phyloP scores from a whole-genome alignment of 441 rosid genomes.

The Arabidopsis hybrid region DNA sequence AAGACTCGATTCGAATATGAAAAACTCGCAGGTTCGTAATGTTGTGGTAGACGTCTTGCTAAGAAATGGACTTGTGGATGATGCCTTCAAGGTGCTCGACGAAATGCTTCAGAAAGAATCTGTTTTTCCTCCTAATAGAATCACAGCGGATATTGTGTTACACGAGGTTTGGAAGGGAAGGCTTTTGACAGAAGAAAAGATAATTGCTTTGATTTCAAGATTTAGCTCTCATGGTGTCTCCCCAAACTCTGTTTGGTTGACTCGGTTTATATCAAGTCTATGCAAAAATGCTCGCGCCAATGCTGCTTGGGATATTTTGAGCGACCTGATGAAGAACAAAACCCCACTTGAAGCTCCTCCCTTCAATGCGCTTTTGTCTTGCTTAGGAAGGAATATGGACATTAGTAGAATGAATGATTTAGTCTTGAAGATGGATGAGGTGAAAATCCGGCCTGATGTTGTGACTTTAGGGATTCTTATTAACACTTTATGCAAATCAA shows the following conservation, averaged over 20 bases:
- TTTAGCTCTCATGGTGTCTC: constrained; percentile 56
- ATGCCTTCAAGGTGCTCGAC: constrained; percentile 80
- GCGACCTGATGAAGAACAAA: constrained; percentile 53
- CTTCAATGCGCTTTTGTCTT: constrained; percentile 69
- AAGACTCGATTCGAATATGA: constrained; percentile 46
- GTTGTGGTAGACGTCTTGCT: constrained; percentile 47
- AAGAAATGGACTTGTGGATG: constrained; percentile 46
- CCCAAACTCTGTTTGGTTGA: constrained; percentile 55
- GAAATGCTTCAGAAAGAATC: constrained; percentile 70
- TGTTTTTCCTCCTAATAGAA: constrained; percentile 51
- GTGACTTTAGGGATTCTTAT: constrained; percentile 72
- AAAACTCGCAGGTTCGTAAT: constrained; percentile 56
- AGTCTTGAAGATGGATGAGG: constrained; percentile 63
- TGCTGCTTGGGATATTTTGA: constrained; percentile 61
- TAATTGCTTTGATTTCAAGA: constrained; percentile 50
- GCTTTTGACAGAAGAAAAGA: constrained; percentile 46
- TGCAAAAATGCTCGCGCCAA: constrained; percentile 50
- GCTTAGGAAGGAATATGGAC: constrained; percentile 59
- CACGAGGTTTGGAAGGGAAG: constrained; percentile 45
- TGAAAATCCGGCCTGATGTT: constrained; percentile 54
- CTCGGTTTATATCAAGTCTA: constrained; percentile 53
- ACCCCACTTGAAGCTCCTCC: constrained; percentile 53
- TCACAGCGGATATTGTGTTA: constrained; percentile 58
- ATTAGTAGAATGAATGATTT: constrained; percentile 62
- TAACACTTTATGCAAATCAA: constrained; percentile 63